phyloP scores from a whole-genome alignment of 73 alveolate species.

The Paramecium octaurelia region DNA sequence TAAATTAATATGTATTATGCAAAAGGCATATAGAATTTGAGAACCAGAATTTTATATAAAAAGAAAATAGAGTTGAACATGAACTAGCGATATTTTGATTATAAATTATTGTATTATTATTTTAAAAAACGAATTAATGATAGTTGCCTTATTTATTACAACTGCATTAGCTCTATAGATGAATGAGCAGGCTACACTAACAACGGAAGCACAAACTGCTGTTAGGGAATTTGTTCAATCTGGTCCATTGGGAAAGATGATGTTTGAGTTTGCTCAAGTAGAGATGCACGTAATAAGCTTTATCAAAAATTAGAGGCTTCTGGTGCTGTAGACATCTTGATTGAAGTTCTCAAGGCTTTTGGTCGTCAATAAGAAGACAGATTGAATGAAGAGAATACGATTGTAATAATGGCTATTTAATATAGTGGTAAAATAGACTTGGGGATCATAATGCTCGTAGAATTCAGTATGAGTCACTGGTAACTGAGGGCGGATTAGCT shows the following conservation, averaged over 20 bases:
- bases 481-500: conserved; percentile 15
- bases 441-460: conserved; percentile 51
- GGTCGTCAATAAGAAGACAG: conserved; percentile 41
- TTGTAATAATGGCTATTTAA: neutral
- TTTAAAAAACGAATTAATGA: conserved; percentile 6
- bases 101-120: neutral
- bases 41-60: neutral
- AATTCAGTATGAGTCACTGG: conserved; percentile 6
- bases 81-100: neutral
- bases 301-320: conserved; percentile 46
- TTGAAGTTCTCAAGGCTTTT: conserved; percentile 46
- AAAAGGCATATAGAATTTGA: neutral
- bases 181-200: neutral
- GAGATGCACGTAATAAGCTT: conserved; percentile 37
- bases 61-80: neutral
- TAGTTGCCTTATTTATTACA: conserved; percentile 9
- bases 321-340: conserved; percentile 50
- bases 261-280: conserved; percentile 31
- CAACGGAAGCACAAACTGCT: neutral
- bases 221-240: neutral
- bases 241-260: conserved; percentile 39
- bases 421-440: conserved; percentile 12
- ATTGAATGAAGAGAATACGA: neutral
- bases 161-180: conserved; percentile 18
- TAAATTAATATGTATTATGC: neutral